Evolutionary conservation across 2,329 filamentous ascomycete species (phyloP).

Genomic region (Alternaria gaisen): DNA sequence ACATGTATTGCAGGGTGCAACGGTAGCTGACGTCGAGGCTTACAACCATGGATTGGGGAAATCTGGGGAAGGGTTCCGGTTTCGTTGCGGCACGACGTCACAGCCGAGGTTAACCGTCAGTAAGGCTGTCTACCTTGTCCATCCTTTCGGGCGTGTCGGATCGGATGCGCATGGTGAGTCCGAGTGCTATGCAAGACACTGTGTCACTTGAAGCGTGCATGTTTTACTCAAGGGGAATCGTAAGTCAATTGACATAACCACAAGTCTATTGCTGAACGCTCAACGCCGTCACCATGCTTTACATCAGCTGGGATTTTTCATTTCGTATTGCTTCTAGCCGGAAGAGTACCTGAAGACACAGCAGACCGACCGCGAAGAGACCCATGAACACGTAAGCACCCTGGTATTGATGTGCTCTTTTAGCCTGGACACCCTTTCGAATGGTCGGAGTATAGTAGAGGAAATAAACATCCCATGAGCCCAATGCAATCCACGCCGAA

Average conservation of each 20-base stretch:
- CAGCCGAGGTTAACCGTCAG: slow-evolving; percentile 41
- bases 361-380: slow-evolving; percentile 50
- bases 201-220: not conserved
- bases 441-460: slow-evolving; percentile 50
- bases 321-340: slow-evolving; percentile 52
- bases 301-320: slow-evolving; percentile 50
- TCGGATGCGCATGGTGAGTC: not conserved
- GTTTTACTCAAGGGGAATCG: slow-evolving; percentile 13
- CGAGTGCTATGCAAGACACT: not conserved
- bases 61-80: slow-evolving; percentile 31
- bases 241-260: slow-evolving; percentile 34
- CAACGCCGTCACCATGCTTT: slow-evolving; percentile 48
- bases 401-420: slow-evolving; percentile 49
- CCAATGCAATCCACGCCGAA: slow-evolving; percentile 51
- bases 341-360: slow-evolving; percentile 50
- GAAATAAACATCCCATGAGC: slow-evolving; percentile 50
- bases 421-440: slow-evolving; percentile 50
- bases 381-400: slow-evolving; percentile 51
- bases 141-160: slow-evolving; percentile 17
- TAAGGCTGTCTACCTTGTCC: slow-evolving; percentile 20
- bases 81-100: slow-evolving; percentile 27
- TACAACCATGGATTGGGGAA: slow-evolving; percentile 14
- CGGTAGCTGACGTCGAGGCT: slow-evolving; percentile 4
- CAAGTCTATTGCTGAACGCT: slow-evolving; percentile 26
- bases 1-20: not conserved